Base-by-base conservation (phyloP, 305 asterid species). In the Stenogyne calaminthoides region DNA sequence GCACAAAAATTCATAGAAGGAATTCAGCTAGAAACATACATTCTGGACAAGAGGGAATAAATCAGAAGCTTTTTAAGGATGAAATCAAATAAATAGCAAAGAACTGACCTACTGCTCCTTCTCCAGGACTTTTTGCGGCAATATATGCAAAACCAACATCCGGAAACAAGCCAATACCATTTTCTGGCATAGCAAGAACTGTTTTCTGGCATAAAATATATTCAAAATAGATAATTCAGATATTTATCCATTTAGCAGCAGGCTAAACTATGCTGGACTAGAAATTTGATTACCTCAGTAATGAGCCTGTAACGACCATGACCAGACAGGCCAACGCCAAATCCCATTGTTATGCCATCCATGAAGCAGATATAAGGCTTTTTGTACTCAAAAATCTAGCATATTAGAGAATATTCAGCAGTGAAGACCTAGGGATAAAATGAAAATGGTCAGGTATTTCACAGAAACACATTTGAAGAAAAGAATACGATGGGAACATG, bases 281-380 rank as follows among this genome's bases (percentile, higher is more conserved):
- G 63, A 69, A 81, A 57, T 68, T 59, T 46, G 63, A 65, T 75
- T 80, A 91, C 99, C 96, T 94, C 99, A 9, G 99, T 91, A 78
- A 94, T 72, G 65, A 94, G 82, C 87, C 92, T 86, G 78, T 94
- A 91, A 37, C 84, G 88, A 67, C 99, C 99, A 80, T 94, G 99
- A 74, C 99, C 97, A 76, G 92, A 94, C 60, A 94, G 87, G 46
- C 97, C 99, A 79, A 94, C 88, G 54, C 99, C 99, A 79, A 94
- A 94, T 51, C 99, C 99, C 99, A 94, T 94, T n/a, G 99, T 94
- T 65, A 94, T 82, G 70, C 99, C 99, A 84, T 94, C 99, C 97
- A 94, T 94, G 85, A 91, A 86, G 83, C 87, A 81, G 82, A 94
- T 86, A 76, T 90, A 94, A 76, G 98, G 99, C 91, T 92, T 94